Evolutionary conservation across 345 rosid genomes (phyloP).

Genomic region (Diplotaxis tenuifolia): DNA sequence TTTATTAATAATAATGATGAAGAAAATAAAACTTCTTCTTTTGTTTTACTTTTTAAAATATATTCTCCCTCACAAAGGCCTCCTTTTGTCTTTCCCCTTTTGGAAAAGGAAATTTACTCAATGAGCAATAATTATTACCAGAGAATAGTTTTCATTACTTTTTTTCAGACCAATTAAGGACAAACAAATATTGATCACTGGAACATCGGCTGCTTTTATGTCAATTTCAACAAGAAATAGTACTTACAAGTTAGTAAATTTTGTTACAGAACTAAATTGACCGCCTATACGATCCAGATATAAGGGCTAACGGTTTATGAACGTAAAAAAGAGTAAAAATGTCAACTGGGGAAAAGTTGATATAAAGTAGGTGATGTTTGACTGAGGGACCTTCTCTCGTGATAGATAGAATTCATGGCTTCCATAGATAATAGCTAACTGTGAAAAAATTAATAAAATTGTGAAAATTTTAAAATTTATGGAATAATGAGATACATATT

Average conservation of each 20-base stretch:
- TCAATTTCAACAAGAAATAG: background rate
- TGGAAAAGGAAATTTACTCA: constrained; percentile 35
- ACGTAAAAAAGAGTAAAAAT: too few species aligned
- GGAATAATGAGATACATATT: too few species aligned
- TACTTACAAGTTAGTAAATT: background rate
- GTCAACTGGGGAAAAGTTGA: too few species aligned
- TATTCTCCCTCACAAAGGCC: constrained; percentile 18
- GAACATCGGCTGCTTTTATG: constrained; percentile 6
- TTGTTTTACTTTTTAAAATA: constrained; percentile 21
- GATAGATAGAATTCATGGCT: too few species aligned
- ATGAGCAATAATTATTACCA: constrained; percentile 38
- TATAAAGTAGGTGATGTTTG: too few species aligned
- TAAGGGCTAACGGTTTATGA: too few species aligned
- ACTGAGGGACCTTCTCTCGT: too few species aligned
- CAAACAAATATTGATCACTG: constrained; percentile 31
- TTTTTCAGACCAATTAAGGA: constrained; percentile 29
- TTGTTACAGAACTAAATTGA: background rate
- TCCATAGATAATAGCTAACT: too few species aligned
- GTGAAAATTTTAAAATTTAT: too few species aligned
- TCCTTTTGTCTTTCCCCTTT: constrained; percentile 36
- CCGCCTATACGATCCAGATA: too few species aligned
- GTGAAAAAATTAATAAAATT: too few species aligned
- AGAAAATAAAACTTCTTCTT: constrained; percentile 3
- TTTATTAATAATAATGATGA: constrained; percentile 25
- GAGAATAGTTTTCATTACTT: constrained; percentile 25